phyloP scores from a whole-genome alignment of 1,139 yeast species.

The Citeromyces siamensis region DNA sequence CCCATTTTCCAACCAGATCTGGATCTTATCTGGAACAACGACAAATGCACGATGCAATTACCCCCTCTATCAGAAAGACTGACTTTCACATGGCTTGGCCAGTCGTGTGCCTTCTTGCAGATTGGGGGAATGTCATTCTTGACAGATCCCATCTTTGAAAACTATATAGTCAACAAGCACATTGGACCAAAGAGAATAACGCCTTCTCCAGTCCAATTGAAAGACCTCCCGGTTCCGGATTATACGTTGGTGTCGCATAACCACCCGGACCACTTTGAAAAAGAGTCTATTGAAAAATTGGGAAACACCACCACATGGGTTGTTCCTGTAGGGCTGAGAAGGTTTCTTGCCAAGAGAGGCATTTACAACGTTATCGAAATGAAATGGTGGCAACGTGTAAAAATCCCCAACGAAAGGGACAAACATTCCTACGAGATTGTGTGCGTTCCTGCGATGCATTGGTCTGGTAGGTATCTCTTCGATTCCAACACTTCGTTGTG shows the following conservation, averaged over 20 bases:
- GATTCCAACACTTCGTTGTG: conserved; percentile 78
- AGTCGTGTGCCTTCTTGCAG: conserved; percentile 71
- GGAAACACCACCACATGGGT: conserved; percentile 65
- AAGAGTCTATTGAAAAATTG: conserved; percentile 40
- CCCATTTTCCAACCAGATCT: conserved; percentile 50
- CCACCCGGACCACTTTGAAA: conserved; percentile 89
- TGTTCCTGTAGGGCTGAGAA: conserved; percentile 70
- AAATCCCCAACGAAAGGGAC: conserved; percentile 19
- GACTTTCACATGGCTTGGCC: conserved; percentile 87
- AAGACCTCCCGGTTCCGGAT: conserved; percentile 56
- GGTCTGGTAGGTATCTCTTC: conserved; percentile 76
- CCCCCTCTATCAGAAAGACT: conserved; percentile 32
- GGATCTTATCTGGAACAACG: conserved; percentile 26
- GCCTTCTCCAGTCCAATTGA: conserved; percentile 53
- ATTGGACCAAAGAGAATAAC: conserved; percentile 78
- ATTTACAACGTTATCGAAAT: conserved; percentile 51
- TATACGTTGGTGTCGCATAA: conserved; percentile 80
- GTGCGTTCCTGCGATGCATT: conserved; percentile 94
- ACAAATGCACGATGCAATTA: conserved; percentile 11
- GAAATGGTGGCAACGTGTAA: conserved; percentile 79
- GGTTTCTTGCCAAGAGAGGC: conserved; percentile 43
- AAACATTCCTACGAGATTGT: conserved; percentile 48
- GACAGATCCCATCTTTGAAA: conserved; percentile 77
- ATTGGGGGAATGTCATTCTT: conserved; percentile 60
- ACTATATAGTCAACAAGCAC: conserved; percentile 45